Evolutionary conservation across 164 flowering plant genomes (phyloP), one percentile per base, ranked within the genome.

Genomic region (Nymphaea thermarum): DNA sequence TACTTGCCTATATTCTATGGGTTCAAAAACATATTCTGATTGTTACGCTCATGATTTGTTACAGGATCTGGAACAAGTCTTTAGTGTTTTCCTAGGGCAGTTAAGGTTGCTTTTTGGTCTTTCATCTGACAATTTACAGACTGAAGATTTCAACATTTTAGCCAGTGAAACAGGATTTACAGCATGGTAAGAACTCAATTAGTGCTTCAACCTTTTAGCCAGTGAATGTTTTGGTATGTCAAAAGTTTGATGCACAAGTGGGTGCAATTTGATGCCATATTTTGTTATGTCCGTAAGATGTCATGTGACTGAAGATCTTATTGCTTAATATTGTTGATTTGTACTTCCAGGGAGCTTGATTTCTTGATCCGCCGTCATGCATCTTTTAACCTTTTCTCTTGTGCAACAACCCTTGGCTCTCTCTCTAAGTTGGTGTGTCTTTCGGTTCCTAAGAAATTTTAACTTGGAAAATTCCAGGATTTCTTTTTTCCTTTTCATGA

Each of bases 361-460:
- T 82, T 81, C 36, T 82, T 94, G 71, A 81, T 88, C 63, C 82
- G 99, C 64, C 86, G 85, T 42, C 91, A 88, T 74, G 76, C 96
- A 62, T 87, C 91, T 77, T 94, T 83, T 71, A 94, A 94, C 84
- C 95, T 94, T 73, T 79, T 72, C 71, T 93, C 97, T 66, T 86
- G 95, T 81, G 85, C 83, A 63, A 85, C 89, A 62, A 88, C 99
- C 5, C 96, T 91, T 70, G 91, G 91, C 68, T 94, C 99, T 78
- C 95, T 94, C 69, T 89, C 97, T 63, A 82, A 86, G 79, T 78
- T 94, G 93, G 99, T 94, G 80, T 66, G 55, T 47, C 7, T 47
- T 61, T 61, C 16, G 6, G 42, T 61, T 61, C 3, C 7, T 36
- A n/a, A 8, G 64, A 17, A 61, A n/a, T 7, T 17, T 61, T 55